Evolutionary conservation across 768 basidiomycete species (phyloP).

Genomic region (Boletales sp.): DNA sequence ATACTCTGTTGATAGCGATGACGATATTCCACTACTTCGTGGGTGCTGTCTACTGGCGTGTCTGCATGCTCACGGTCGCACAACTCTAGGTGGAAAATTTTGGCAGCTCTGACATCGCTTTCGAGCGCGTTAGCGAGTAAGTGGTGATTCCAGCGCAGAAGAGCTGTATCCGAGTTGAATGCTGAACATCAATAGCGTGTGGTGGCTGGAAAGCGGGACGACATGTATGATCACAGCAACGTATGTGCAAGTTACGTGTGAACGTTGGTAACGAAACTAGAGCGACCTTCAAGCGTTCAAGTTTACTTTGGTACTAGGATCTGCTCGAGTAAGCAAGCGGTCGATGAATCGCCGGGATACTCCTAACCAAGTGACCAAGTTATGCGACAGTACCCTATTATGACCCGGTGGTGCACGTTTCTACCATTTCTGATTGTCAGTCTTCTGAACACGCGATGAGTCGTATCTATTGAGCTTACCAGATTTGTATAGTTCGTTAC

Average conservation of each 20-base stretch:
- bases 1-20: neutral
- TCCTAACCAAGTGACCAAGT: neutral
- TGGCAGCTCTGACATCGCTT: neutral
- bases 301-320: slow-evolving; percentile 7
- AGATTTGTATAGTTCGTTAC: slow-evolving; percentile 1
- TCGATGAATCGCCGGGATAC: neutral
- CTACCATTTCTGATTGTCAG: slow-evolving; percentile 4
- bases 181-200: neutral
- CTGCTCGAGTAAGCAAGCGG: slow-evolving; percentile 3
- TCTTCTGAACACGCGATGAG: neutral
- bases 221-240: neutral
- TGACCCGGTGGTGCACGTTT: neutral
- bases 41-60: neutral
- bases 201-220: slow-evolving; percentile 1
- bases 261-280: neutral
- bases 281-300: slow-evolving; percentile 5
- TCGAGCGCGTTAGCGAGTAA: neutral
- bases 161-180: neutral
- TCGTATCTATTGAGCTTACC: neutral
- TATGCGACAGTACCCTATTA: slow-evolving; percentile 6
- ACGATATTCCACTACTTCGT: slow-evolving; percentile 1
- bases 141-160: neutral
- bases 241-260: neutral
- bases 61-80: neutral
- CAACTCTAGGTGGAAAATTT: neutral